Percentiles rank a stretch among this genome's conserved stretches.
Evolutionary conservation across 805 yeast species (phyloP).

Genomic region (Yamadazyma laniorum): DNA sequence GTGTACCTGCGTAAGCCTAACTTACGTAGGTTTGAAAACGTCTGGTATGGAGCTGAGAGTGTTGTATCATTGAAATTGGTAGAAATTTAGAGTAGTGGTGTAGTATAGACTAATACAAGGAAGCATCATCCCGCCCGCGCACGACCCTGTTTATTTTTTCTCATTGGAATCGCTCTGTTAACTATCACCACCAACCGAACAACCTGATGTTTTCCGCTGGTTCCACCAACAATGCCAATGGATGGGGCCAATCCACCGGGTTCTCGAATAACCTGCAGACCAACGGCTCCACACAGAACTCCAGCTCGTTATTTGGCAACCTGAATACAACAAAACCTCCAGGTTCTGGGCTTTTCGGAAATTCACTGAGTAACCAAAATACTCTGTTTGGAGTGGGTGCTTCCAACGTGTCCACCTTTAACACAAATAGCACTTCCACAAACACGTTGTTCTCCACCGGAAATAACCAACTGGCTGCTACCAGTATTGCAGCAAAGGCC

Average conservation of each 20-base stretch:
- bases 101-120: neutral
- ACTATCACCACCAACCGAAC: neutral
- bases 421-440: neutral
- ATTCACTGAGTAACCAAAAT: slow-evolving; percentile 13
- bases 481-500: slow-evolving; percentile 1
- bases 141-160: slow-evolving; percentile 1
- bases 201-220: slow-evolving; percentile 4
- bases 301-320: slow-evolving; percentile 21
- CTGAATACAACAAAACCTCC: slow-evolving; percentile 7
- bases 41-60: slow-evolving; percentile 43
- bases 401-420: neutral
- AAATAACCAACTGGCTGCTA: slow-evolving; percentile 4
- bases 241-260: slow-evolving; percentile 11
- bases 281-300: neutral
- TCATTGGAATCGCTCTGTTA: too few species aligned
- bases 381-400: neutral
- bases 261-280: slow-evolving; percentile 2
- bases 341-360: slow-evolving; percentile 24
- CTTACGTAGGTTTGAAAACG: slow-evolving; percentile 44
- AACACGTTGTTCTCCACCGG: slow-evolving; percentile 2
- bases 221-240: slow-evolving; percentile 3
- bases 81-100: slow-evolving; percentile 1
- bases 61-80: slow-evolving; percentile 17
- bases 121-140: neutral
- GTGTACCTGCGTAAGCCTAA: slow-evolving; percentile 43